phyloP scores from a whole-genome alignment of 2,329 filamentous ascomycete genomes.

The Aspergillus ustus region DNA sequence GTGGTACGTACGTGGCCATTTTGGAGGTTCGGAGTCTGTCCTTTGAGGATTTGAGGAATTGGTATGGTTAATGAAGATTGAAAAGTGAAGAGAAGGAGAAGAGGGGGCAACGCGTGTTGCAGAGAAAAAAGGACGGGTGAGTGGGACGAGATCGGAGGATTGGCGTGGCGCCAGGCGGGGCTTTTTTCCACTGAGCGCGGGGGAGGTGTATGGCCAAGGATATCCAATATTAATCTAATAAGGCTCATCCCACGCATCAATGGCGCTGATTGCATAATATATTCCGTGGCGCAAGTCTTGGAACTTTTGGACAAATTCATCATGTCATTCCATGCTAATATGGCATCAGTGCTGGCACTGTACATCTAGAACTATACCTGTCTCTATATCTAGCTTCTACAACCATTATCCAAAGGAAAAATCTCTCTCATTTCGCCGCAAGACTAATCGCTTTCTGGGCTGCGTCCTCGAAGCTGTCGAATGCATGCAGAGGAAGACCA shows the following conservation, averaged over 20 bases:
- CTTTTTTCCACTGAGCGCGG: conserved; percentile 8
- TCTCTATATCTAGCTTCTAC: neutral
- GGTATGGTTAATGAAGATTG: neutral
- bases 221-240: neutral
- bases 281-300: neutral
- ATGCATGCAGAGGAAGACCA: conserved; percentile 69
- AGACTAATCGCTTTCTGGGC: conserved; percentile 68
- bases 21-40: conserved; percentile 15
- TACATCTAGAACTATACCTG: neutral
- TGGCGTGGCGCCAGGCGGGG: conserved; percentile 11
- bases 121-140: neutral
- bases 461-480: conserved; percentile 76
- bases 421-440: conserved; percentile 36
- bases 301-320: neutral
- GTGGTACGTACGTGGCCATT: conserved; percentile 43
- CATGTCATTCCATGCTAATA: neutral
- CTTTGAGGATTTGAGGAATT: neutral
- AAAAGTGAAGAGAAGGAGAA: conserved; percentile 12
- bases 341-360: neutral
- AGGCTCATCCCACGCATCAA: conserved; percentile 5
- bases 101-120: neutral
- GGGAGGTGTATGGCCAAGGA: neutral
- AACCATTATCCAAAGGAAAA: too few species aligned
- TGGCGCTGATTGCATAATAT: conserved; percentile 2
- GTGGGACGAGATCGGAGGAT: conserved; percentile 4